Base-by-base conservation (phyloP, 2,329 filamentous ascomycete species). In the Nemania sp. region DNA sequence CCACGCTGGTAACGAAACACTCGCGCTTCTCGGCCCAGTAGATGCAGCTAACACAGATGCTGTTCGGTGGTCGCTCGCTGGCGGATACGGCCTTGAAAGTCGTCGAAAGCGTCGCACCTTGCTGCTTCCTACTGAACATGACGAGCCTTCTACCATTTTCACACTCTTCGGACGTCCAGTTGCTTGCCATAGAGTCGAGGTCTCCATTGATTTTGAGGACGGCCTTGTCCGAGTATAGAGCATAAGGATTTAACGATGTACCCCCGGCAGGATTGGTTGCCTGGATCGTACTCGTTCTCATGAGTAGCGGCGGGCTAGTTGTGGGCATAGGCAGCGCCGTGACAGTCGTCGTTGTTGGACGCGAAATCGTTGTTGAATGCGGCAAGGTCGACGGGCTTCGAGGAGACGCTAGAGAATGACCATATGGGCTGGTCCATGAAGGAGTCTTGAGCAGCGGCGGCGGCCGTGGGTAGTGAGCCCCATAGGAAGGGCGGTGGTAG, bases 11-110 rank as follows among this genome's bases (percentile, higher is more conserved):
- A 49, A 97, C 91, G 70, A 86, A 97, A 72, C 88, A 96, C 66
- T 96, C 90, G 42, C 86, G 78, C 74, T 91, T 95, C 73, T 96
- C 91, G 54, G 88, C 88, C 94, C 94, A 99, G 79, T 86, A 92
- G 67, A 99, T 99, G 77, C 94, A 99, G 73, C 92, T 97, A 69
- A 99, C 90, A 74, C 91, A 96, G 56, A 95, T 93, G 73, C 88
- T 91, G 74, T 93, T 89, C 2, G 86, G 84, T 1, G 87, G 83
- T 19, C 91, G 84, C 58, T 96, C 89, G 65, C 91, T 89, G 12
- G 85, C 84, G 14, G 89, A 80, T 41, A 97, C 86, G 0, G 91
- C 79, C 44, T 86, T 84, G 75, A 97, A 97, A 12, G 80, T 87
- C 12, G 90, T 84, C 28, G 86, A 87, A 51, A 97, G 87, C 3